phyloP scores from a whole-genome alignment of 805 yeast genomes.

The Candida silvatica region DNA sequence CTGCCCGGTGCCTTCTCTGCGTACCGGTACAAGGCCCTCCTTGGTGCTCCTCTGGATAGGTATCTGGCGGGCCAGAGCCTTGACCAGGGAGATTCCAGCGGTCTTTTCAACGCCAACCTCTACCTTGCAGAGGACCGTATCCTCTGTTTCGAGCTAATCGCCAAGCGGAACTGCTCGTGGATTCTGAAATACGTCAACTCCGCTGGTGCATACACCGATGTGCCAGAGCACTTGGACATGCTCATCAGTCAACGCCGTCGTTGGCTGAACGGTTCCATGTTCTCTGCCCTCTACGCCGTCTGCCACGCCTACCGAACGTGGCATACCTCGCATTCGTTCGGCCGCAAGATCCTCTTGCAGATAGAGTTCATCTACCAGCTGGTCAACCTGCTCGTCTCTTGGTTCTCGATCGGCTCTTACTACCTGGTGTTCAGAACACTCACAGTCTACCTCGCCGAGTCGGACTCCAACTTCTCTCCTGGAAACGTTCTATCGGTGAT shows the following conservation, averaged over 20 bases:
- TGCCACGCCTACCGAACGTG: slow-evolving; percentile 71
- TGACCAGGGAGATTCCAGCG: slow-evolving; percentile 52
- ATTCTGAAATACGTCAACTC: slow-evolving; percentile 75
- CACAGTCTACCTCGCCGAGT: slow-evolving; percentile 65
- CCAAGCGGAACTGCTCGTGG: slow-evolving; percentile 69
- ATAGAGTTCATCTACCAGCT: slow-evolving; percentile 77
- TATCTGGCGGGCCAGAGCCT: slow-evolving; percentile 90
- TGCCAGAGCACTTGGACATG: slow-evolving; percentile 81
- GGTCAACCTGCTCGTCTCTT: slow-evolving; percentile 67
- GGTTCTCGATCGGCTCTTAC: slow-evolving; percentile 90
- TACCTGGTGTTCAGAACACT: slow-evolving; percentile 85
- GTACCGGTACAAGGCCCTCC: slow-evolving; percentile 74
- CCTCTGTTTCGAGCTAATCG: slow-evolving; percentile 90
- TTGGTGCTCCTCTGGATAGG: slow-evolving; percentile 79
- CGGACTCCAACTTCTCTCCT: slow-evolving; percentile 53
- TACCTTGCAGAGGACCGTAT: slow-evolving; percentile 96
- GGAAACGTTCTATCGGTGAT: slow-evolving; percentile 74
- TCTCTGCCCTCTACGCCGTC: slow-evolving; percentile 85
- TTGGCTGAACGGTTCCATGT: slow-evolving; percentile 95
- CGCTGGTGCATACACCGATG: slow-evolving; percentile 93
- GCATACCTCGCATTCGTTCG: slow-evolving; percentile 64
- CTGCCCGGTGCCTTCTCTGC: slow-evolving; percentile 97
- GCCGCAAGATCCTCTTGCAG: slow-evolving; percentile 62
- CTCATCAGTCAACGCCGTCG: slow-evolving; percentile 88
- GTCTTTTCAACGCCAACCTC: slow-evolving; percentile 92